Conservation (phyloP, 2,329 filamentous ascomycete species). For the Corinectria fuckeliana region DNA sequence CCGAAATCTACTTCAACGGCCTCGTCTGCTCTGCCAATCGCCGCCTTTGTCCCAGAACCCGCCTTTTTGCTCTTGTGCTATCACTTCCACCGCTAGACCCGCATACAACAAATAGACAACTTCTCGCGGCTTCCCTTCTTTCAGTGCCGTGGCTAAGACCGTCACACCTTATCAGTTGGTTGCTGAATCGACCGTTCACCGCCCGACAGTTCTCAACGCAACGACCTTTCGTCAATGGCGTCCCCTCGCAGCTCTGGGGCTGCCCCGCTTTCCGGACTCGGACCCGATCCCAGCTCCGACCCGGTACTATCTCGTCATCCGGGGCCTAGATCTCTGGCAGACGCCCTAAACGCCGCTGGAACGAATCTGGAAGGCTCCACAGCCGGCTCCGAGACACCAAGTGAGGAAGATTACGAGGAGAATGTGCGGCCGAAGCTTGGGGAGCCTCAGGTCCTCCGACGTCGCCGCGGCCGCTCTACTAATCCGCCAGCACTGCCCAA, state of each 20-base stretch:
- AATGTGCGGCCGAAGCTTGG: conserved; percentile 39
- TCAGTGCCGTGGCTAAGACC: background rate
- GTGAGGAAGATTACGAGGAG: conserved; percentile 55
- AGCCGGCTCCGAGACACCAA: conserved; percentile 49
- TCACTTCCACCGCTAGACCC: background rate
- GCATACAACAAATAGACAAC: background rate
- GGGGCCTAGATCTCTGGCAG: conserved; percentile 35
- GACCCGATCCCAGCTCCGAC: background rate
- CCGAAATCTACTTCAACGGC: conserved; percentile 18
- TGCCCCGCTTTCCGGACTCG: conserved; percentile 17
- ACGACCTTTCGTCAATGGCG: conserved; percentile 26
- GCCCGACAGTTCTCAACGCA: background rate
- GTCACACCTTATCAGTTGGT: background rate
- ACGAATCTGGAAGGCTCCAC: conserved; percentile 26
- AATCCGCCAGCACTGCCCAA: background rate
- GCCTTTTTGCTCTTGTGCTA: background rate
- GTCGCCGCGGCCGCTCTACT: conserved; percentile 20
- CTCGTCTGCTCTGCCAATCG: background rate
- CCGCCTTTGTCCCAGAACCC: background rate
- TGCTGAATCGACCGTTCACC: background rate
- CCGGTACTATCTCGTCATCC: conserved; percentile 17
- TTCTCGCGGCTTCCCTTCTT: background rate
- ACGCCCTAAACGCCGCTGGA: conserved; percentile 38
- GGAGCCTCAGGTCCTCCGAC: conserved; percentile 26
- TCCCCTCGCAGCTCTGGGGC: conserved; percentile 6